Evolutionary conservation across 179 eudicot species (phyloP), one percentile per base, ranked within the genome.

Genomic region (Beta lomatogona): DNA sequence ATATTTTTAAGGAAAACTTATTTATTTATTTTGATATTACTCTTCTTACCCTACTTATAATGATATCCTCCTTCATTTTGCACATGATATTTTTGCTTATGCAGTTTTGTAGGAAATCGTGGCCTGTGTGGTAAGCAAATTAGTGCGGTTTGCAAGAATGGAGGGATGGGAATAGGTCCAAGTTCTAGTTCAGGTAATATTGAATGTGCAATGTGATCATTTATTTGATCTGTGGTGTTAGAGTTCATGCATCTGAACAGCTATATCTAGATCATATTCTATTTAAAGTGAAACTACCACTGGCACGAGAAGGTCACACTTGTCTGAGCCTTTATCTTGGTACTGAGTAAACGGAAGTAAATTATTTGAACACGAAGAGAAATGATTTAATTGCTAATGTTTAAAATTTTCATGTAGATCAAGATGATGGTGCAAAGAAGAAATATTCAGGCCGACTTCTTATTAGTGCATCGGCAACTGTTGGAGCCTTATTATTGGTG

Each of bases 401-500:
- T 36, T 14, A 31, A 18, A 28, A 55, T 59, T 73, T 52, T 36
- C n/a, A 70, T 84, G 64, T 83, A 88, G 92, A 76, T 78, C 85
- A 77, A 76, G 85, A 52, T 82, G 91, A 84, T 86, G 81, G 66
- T 82, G 86, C 82, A 63, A 94, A 84, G 88, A 92, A 88, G 87
- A 94, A 91, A 77, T 82, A 87, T 83, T 91, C 98, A 10, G 97
- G 94, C 16, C 84, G 91, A 83, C 91, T 96, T 81, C 88, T 96
- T 88, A 86, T 92, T 77, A 96, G 99, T 86, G 93, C 99, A 71
- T 90, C 94, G 54, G 99, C 99, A 77, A 94, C 99, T 57, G 92
- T 96, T 71, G 99, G 99, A 77, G 99, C 97, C 28, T 87, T 94
- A 83, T 94, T 96, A 81, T 87, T 96, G 72, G 99, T 96, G 77